These are phyloP conservation scores for Geranomyces variabilis DNA, from an alignment of 192 early-diverging fungal species.

Conservation along the genomic window DNA sequence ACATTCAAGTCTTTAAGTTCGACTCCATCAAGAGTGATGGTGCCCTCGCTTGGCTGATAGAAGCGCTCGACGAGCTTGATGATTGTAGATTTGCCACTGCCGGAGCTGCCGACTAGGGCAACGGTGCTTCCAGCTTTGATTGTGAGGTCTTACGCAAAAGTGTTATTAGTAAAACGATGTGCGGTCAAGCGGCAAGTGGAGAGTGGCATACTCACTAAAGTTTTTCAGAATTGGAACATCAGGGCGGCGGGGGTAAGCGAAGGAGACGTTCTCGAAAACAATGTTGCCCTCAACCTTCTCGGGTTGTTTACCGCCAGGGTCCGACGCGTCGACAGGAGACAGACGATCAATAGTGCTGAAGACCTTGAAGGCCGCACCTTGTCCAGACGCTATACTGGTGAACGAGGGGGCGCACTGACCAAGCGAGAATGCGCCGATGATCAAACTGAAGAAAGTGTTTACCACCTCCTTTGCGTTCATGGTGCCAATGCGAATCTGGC, in stretches of 20 bases:
- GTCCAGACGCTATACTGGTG: slow-evolving; percentile 39
- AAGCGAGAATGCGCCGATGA: slow-evolving; percentile 52
- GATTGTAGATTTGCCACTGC: slow-evolving; percentile 74
- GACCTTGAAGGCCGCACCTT: slow-evolving; percentile 54
- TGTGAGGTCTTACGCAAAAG: no score
- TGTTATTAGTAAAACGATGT: no score
- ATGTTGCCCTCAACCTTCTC: slow-evolving; percentile 43
- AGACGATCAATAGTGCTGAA: slow-evolving; percentile 55
- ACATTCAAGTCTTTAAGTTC: slow-evolving; percentile 72
- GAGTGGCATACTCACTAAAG: slow-evolving; percentile 49
- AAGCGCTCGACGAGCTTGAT: slow-evolving; percentile 64
- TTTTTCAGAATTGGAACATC: slow-evolving; percentile 62
- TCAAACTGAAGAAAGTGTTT: slow-evolving; percentile 46
- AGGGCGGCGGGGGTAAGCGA: slow-evolving; percentile 65
- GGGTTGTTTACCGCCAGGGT: slow-evolving; percentile 37
- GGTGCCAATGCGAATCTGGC: slow-evolving; percentile 51
- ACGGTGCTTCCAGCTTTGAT: slow-evolving; percentile 73
- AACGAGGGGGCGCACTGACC: slow-evolving; percentile 44
- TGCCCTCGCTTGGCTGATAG: slow-evolving; percentile 79
- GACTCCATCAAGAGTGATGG: slow-evolving; percentile 61
- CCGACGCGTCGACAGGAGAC: slow-evolving; percentile 49
- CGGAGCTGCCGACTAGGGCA: slow-evolving; percentile 83
- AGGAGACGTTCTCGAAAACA: slow-evolving; percentile 50
- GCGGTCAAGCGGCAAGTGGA: no score
- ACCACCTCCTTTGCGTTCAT: slow-evolving; percentile 56